Conservation (phyloP, 2,329 filamentous ascomycete species). For the Ustilaginoidea virens region DNA sequence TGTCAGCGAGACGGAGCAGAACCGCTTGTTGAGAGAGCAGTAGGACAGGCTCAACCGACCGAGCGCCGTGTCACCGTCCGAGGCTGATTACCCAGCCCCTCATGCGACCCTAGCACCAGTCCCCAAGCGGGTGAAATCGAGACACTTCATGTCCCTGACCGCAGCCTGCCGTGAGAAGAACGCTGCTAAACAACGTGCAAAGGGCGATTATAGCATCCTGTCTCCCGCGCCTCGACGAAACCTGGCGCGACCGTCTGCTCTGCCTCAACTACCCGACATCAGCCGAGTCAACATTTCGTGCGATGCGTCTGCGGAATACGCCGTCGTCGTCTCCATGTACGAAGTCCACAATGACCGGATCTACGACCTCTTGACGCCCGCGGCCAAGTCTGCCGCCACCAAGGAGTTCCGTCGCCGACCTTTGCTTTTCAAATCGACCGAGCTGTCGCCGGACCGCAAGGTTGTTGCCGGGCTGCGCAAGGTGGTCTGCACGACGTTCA, state of each 20-base stretch:
- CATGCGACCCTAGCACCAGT: constrained; percentile 6
- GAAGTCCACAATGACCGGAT: constrained; percentile 98
- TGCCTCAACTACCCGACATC: constrained; percentile 63
- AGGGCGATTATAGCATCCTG: constrained; percentile 32
- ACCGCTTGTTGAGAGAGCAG: constrained; percentile 11
- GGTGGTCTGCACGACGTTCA: constrained; percentile 66
- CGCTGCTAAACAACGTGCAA: constrained; percentile 28
- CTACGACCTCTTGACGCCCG: constrained; percentile 71
- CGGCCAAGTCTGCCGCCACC: constrained; percentile 40
- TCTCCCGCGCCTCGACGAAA: constrained; percentile 42
- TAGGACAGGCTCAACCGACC: constrained; percentile 14
- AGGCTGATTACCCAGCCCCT: neutral
- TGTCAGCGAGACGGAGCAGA: constrained; percentile 17
- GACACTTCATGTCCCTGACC: constrained; percentile 28
- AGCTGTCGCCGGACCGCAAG: constrained; percentile 78
- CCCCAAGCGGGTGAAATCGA: constrained; percentile 17
- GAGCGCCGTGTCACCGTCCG: constrained; percentile 1
- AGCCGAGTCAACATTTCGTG: constrained; percentile 48
- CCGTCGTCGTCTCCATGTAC: constrained; percentile 90
- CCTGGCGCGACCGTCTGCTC: constrained; percentile 50
- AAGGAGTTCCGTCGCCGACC: constrained; percentile 64
- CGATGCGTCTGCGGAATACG: constrained; percentile 57
- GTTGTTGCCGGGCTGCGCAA: constrained; percentile 86
- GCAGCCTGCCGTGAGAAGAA: constrained; percentile 29
- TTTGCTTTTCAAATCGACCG: constrained; percentile 82